Evolutionary conservation across 2,329 filamentous ascomycete species (phyloP).

Genomic region (Penicillium sp.): DNA sequence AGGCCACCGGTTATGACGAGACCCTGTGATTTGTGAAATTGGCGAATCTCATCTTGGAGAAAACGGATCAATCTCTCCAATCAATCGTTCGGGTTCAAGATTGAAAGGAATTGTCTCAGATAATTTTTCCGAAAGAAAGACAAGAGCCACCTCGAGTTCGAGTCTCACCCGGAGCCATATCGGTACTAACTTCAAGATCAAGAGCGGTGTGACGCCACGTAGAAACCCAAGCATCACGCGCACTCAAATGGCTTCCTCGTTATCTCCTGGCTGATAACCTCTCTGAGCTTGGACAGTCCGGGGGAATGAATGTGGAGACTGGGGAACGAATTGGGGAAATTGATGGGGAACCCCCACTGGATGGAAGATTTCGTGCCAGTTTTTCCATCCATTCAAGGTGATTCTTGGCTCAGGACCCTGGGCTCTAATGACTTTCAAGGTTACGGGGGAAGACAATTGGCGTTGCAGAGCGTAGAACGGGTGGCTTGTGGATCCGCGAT

Average conservation of each 20-base stretch:
- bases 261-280: background rate
- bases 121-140: background rate
- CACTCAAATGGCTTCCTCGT: constrained; percentile 9
- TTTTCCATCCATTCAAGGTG: constrained; percentile 17
- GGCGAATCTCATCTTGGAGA: constrained; percentile 22
- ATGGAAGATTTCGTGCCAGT: background rate
- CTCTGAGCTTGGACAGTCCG: background rate
- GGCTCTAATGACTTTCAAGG: no score
- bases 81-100: background rate
- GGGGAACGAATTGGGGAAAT: constrained; percentile 20
- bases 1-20: constrained; percentile 48
- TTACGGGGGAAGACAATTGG: background rate
- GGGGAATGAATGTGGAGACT: constrained; percentile 6
- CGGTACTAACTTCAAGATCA: no score
- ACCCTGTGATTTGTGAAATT: constrained; percentile 45
- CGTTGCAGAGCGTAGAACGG: background rate
- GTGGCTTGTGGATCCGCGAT: background rate
- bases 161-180: background rate
- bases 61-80: constrained; percentile 11
- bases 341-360: constrained; percentile 11
- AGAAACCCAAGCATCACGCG: background rate
- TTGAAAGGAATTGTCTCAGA: background rate
- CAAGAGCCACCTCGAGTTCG: background rate
- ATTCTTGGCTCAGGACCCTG: background rate
- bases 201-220: background rate